Conservation (phyloP, 1,139 yeast genomes). For the Suzukiozyma palmioleophila region DNA sequence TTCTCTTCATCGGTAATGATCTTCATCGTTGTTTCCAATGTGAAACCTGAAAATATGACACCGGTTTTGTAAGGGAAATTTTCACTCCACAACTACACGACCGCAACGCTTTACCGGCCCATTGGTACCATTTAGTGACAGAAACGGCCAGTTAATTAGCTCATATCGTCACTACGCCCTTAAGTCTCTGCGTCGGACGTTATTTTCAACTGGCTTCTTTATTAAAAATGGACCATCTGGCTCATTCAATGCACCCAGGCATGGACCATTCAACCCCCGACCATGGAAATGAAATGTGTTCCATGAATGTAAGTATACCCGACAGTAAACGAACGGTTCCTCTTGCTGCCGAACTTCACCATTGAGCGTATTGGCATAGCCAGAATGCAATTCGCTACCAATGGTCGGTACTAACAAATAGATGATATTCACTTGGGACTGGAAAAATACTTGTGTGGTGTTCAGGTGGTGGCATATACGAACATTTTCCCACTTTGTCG, state of each 20-base stretch:
- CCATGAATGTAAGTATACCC: slow-evolving; percentile 45
- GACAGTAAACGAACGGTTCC: too few species aligned
- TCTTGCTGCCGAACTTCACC: not conserved
- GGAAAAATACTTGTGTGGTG: slow-evolving; percentile 65
- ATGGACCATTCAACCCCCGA: slow-evolving; percentile 7
- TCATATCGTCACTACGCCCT: not conserved
- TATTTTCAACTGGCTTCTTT: too few species aligned
- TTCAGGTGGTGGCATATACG: slow-evolving; percentile 78
- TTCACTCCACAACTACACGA: slow-evolving; percentile 1
- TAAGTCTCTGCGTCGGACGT: not conserved
- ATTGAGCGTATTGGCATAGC: not conserved
- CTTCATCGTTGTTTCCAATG: slow-evolving; percentile 26
- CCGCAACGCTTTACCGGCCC: not conserved
- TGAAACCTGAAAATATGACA: not conserved
- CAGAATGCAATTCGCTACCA: not conserved
- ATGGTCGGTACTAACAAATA: slow-evolving; percentile 12
- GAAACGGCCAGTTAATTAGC: not conserved
- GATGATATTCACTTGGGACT: slow-evolving; percentile 84
- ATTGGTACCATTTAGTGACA: not conserved
- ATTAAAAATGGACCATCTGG: slow-evolving; percentile 8
- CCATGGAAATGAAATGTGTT: slow-evolving; percentile 38
- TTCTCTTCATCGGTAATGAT: slow-evolving; percentile 36
- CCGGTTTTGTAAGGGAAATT: not conserved
- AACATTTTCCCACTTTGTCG: slow-evolving; percentile 45
- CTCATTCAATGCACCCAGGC: slow-evolving; percentile 25